phyloP scores from a whole-genome alignment of 2,329 filamentous ascomycete species.

The Claviceps fusiformis region DNA sequence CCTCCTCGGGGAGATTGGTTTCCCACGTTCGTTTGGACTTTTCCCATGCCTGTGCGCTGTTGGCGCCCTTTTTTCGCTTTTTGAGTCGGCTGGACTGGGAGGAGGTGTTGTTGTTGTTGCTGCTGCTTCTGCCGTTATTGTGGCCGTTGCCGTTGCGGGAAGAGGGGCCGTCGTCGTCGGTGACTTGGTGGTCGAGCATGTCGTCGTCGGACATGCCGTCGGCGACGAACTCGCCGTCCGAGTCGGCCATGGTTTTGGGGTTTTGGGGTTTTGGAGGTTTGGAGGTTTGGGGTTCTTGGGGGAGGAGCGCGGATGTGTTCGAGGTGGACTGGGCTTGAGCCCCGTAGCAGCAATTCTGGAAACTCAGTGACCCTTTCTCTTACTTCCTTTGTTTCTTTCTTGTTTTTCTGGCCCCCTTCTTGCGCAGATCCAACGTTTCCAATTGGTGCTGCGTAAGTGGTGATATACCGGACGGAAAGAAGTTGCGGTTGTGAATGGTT shows the following conservation, averaged over 20 bases:
- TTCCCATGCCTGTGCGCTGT: constrained; percentile 47
- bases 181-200: constrained; percentile 30
- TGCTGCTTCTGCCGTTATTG: constrained; percentile 6
- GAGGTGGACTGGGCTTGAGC: too few relatives aligned
- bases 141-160: constrained; percentile 9
- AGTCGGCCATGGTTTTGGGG: constrained; percentile 47
- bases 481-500: neutral
- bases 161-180: constrained; percentile 21
- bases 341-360: too few relatives aligned
- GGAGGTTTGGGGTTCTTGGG: too few relatives aligned
- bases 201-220: constrained; percentile 54
- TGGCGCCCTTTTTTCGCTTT: constrained; percentile 20
- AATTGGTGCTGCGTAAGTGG: neutral
- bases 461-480: neutral
- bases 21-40: constrained; percentile 58
- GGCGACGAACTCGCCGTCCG: constrained; percentile 55
- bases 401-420: neutral
- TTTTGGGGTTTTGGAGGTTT: too few relatives aligned
- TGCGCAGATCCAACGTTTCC: neutral
- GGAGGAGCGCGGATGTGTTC: too few relatives aligned
- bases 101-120: too few relatives aligned
- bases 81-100: constrained; percentile 12
- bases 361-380: neutral
- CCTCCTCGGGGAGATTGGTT: constrained; percentile 52
- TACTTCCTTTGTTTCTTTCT: neutral